Conservation (phyloP, 768 basidiomycete species). For the Pleurotus giganteus region DNA sequence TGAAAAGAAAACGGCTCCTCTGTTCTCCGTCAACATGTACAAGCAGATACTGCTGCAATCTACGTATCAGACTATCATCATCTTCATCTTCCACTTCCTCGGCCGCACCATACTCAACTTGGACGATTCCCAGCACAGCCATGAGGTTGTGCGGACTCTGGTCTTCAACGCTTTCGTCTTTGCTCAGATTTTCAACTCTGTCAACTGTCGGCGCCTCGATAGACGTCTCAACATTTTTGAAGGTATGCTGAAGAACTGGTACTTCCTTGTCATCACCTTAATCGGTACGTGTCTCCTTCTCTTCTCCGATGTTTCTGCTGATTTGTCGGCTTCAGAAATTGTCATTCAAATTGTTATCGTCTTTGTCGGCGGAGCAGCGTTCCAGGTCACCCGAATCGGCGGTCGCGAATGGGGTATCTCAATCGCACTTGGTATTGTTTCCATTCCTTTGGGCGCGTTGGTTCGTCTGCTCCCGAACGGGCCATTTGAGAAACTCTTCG, state of each 20-base stretch:
- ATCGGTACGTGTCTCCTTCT: slow-evolving; percentile 58
- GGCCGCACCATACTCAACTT: slow-evolving; percentile 72
- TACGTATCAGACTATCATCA: slow-evolving; percentile 77
- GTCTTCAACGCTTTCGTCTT: slow-evolving; percentile 99
- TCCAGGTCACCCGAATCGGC: slow-evolving; percentile 77
- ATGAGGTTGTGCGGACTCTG: slow-evolving; percentile 61
- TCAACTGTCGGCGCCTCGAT: slow-evolving; percentile 90
- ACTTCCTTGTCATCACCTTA: slow-evolving; percentile 80
- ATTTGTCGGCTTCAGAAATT: slow-evolving; percentile 56
- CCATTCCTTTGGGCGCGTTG: slow-evolving; percentile 84
- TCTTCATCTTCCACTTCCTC: slow-evolving; percentile 86
- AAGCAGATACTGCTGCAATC: slow-evolving; percentile 95
- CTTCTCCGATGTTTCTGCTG: background rate
- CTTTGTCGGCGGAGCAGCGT: slow-evolving; percentile 88
- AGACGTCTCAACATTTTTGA: slow-evolving; percentile 86
- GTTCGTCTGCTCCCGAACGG: slow-evolving; percentile 79
- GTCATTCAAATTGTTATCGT: slow-evolving; percentile 85
- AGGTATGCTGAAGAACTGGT: slow-evolving; percentile 75
- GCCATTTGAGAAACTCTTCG: slow-evolving; percentile 64
- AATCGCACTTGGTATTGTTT: slow-evolving; percentile 79
- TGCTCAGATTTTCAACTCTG: slow-evolving; percentile 93
- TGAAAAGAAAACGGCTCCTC: slow-evolving; percentile 82
- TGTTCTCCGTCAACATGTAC: slow-evolving; percentile 94
- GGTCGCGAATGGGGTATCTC: slow-evolving; percentile 95
- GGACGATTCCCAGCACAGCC: slow-evolving; percentile 27